These are phyloP conservation scores for Beauveria asiatica DNA, from an alignment of 2,329 filamentous ascomycete genomes.

Conservation along the genomic window DNA sequence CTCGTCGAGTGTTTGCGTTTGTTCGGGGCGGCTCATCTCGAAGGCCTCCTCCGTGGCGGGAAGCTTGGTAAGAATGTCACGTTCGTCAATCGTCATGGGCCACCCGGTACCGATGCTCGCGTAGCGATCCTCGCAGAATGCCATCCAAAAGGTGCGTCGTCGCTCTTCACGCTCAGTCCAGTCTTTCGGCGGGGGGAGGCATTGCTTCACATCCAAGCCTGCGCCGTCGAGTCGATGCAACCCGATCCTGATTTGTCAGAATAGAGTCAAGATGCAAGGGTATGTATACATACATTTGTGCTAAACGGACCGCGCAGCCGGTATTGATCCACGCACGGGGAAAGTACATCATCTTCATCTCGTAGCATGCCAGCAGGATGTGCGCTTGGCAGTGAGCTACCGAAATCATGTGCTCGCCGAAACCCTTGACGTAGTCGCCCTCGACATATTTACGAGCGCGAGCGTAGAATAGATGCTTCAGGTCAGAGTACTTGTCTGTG, in stretches of 20 bases:
- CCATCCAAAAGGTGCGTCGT: conserved; percentile 89
- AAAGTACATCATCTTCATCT: conserved; percentile 98
- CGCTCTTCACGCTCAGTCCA: conserved; percentile 93
- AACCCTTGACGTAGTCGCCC: conserved; percentile 81
- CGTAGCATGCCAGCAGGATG: conserved; percentile 69
- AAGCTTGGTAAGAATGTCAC: conserved; percentile 79
- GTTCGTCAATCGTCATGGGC: conserved; percentile 91
- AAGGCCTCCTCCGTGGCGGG: conserved; percentile 81
- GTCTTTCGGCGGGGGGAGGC: conserved; percentile 74
- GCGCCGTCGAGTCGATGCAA: conserved; percentile 76
- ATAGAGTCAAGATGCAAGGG: conserved; percentile 17
- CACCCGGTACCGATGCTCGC: conserved; percentile 94
- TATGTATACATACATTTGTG: conserved; percentile 59
- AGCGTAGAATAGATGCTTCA: conserved; percentile 86
- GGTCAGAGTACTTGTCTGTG: conserved; percentile 67
- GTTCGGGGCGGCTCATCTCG: conserved; percentile 66
- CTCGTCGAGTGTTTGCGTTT: conserved; percentile 61
- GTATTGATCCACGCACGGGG: conserved; percentile 91
- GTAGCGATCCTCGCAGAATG: conserved; percentile 84
- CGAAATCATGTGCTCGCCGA: conserved; percentile 81
- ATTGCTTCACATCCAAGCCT: conserved; percentile 87
- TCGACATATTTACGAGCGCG: conserved; percentile 85
- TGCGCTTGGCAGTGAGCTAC: conserved; percentile 82
- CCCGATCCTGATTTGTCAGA: conserved; percentile 68
- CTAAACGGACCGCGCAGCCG: conserved; percentile 69